phyloP scores from a whole-genome alignment of 2,329 filamentous ascomycete genomes.

The Bipolaris gigantea region DNA sequence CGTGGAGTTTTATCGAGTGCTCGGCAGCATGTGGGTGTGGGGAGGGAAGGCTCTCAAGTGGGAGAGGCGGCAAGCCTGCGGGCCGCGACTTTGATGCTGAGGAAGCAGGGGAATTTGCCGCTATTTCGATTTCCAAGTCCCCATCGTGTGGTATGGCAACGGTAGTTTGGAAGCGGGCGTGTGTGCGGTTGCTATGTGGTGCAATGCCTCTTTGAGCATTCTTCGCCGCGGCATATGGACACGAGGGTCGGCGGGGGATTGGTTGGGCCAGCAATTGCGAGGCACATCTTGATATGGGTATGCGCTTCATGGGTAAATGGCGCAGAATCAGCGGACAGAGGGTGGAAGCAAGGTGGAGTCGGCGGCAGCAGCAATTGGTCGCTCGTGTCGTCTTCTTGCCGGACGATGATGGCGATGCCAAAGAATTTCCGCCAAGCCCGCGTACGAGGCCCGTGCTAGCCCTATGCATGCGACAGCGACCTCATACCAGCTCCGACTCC shows the following conservation, averaged over 20 bases:
- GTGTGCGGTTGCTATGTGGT: slow-evolving; percentile 37
- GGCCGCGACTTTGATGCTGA: slow-evolving; percentile 10
- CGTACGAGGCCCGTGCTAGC: slow-evolving; percentile 16
- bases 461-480: slow-evolving; percentile 23
- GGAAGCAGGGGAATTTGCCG: slow-evolving; percentile 9
- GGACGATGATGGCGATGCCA: slow-evolving; percentile 28
- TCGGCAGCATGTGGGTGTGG: slow-evolving; percentile 68
- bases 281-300: slow-evolving; percentile 63
- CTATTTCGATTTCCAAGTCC: slow-evolving; percentile 17
- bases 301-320: slow-evolving; percentile 58
- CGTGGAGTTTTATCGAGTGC: slow-evolving; percentile 83
- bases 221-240: slow-evolving; percentile 32
- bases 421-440: slow-evolving; percentile 42
- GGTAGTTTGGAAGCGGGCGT: slow-evolving; percentile 29
- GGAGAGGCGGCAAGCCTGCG: slow-evolving; percentile 2
- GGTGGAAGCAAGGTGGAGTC: slow-evolving; percentile 17
- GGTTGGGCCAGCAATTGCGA: slow-evolving; percentile 58
- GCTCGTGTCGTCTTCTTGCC: slow-evolving; percentile 32
- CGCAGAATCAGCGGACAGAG: slow-evolving; percentile 6
- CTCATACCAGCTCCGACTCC: slow-evolving; percentile 22
- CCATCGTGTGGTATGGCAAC: slow-evolving; percentile 15
- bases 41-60: slow-evolving; percentile 62
- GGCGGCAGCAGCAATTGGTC: slow-evolving; percentile 25
- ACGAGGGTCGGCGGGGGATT: slow-evolving; percentile 49
- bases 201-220: slow-evolving; percentile 27